Evolutionary conservation across 352 stramenopile genomes (phyloP), one percentile per base, ranked within the genome.

Genomic region (Globisporangium cystogenes): DNA sequence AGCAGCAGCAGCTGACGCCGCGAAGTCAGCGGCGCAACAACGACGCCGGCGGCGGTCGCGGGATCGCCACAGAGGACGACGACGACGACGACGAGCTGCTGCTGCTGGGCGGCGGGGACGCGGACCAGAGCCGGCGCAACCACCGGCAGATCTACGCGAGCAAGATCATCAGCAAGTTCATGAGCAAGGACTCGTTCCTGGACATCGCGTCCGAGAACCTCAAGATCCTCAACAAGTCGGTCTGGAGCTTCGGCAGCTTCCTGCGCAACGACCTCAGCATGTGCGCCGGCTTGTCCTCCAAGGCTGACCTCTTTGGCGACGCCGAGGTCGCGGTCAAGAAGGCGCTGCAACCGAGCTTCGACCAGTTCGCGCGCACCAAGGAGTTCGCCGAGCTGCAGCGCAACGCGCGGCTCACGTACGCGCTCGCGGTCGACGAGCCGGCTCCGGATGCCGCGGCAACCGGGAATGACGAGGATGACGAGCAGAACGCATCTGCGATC

Each of bases 151-250:
- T 76, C 60, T 93, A 93, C 60, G 83, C 81, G 15, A 90, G 79
- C 64, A 91, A 93, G 61, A 90, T 93, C 60, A 90, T 93, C 53
- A 40, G 68, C 58, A 93, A 93, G 64, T 93, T 90, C 61, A 92
- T 93, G 78, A 86, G 65, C 56, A 69, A 81, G 29, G 83, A 87
- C 63, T 79, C 83, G 27, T 93, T 91, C 48, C 48, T 93, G 12
- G 74, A 93, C 53, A 91, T 93, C 40, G 76, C 81, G 35, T 81
- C 64, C 3, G 82, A 91, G 56, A 88, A 87, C 54, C 57, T 90
- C 42, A 61, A 65, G 43, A 89, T 91, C 36, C 57, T 90, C 10
- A 87, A 89, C 68, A 89, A 90, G 61, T 87, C 83, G 42, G 78
- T 93, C 23, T 80, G 65, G 56, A 90, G 72, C 53, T 93, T 92